phyloP scores from a whole-genome alignment of 345 rosid species.

The Syzygium jambos region DNA sequence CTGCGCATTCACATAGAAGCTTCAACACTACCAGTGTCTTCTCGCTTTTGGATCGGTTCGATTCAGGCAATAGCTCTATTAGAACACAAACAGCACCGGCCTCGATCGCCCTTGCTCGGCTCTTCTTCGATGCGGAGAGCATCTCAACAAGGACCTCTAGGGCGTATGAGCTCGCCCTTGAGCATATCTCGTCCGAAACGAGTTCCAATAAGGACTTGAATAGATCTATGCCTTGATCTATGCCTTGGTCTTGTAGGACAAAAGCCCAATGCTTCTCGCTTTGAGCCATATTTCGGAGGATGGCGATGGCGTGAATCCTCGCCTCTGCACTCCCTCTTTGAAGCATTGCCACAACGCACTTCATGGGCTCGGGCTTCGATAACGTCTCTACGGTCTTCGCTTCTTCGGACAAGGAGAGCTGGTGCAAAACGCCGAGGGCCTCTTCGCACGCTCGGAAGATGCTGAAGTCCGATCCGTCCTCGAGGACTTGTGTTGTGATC shows the following conservation, averaged over 20 bases:
- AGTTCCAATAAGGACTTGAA: constrained; percentile 27
- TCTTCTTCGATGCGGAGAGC: constrained; percentile 9
- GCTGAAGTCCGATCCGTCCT: constrained; percentile 9
- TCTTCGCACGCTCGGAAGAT: constrained; percentile 20
- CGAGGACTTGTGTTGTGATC: constrained; percentile 8
- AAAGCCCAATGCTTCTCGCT: background rate
- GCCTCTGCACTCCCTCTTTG: constrained; percentile 28
- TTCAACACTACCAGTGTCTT: constrained; percentile 16
- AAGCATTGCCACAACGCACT: constrained; percentile 14
- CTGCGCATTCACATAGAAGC: constrained; percentile 22
- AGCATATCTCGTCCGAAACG: constrained; percentile 25
- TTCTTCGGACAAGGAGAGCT: constrained; percentile 3
- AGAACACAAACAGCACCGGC: constrained; percentile 20
- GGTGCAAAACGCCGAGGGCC: constrained; percentile 17
- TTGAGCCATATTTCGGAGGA: constrained; percentile 10
- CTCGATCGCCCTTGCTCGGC: constrained; percentile 19
- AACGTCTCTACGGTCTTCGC: background rate
- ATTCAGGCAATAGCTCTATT: constrained; percentile 24
- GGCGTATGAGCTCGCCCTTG: constrained; percentile 22
- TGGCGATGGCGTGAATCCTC: constrained; percentile 11
- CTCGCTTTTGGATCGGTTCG: constrained; percentile 20
- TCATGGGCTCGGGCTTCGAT: constrained; percentile 8
- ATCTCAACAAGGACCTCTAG: constrained; percentile 18
- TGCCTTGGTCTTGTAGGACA: constrained; percentile 13
- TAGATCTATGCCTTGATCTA: no score